These are phyloP conservation scores for Macrolepiota fuliginosa DNA, from an alignment of 768 basidiomycete genomes.

Conservation along the genomic window DNA sequence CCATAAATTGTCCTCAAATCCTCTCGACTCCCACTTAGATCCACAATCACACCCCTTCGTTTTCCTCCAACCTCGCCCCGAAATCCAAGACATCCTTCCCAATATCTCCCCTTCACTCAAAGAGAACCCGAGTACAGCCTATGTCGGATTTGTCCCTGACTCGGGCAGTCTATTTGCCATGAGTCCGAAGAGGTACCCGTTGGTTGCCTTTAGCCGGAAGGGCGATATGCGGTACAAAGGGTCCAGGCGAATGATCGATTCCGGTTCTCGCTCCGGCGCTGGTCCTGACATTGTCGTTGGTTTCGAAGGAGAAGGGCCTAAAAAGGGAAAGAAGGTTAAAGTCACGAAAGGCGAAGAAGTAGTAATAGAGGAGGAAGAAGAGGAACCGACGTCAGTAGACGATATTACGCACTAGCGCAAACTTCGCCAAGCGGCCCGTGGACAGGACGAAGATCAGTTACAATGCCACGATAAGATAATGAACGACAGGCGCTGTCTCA, in stretches of 20 bases:
- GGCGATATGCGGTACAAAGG: conserved; percentile 18
- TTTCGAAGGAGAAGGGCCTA: conserved; percentile 15
- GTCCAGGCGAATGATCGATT: not conserved
- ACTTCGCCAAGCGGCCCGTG: not conserved
- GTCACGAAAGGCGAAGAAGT: not conserved
- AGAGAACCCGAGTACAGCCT: conserved; percentile 63
- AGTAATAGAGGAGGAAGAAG: not conserved
- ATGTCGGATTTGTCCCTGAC: conserved; percentile 75
- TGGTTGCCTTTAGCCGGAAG: conserved; percentile 65
- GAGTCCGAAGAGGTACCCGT: conserved; percentile 76
- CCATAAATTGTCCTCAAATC: conserved; percentile 16
- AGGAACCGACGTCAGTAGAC: conserved; percentile 13
- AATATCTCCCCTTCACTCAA: conserved; percentile 37
- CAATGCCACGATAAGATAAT: conserved; percentile 13
- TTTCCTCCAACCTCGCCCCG: conserved; percentile 82
- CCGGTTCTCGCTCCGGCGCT: not conserved
- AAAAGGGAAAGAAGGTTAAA: conserved; percentile 9
- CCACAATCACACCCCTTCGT: conserved; percentile 57
- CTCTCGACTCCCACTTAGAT: conserved; percentile 19
- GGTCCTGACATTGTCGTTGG: not conserved
- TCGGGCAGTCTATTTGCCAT: conserved; percentile 81
- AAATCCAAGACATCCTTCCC: conserved; percentile 71
- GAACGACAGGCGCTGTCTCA: conserved; percentile 55
- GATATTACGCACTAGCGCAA: conserved; percentile 14
- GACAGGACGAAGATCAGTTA: conserved; percentile 2